Percentiles rank a stretch among this genome's conserved stretches.
Conservation (phyloP, 805 yeast genomes). For the Saccharomycopsis babjevae region DNA sequence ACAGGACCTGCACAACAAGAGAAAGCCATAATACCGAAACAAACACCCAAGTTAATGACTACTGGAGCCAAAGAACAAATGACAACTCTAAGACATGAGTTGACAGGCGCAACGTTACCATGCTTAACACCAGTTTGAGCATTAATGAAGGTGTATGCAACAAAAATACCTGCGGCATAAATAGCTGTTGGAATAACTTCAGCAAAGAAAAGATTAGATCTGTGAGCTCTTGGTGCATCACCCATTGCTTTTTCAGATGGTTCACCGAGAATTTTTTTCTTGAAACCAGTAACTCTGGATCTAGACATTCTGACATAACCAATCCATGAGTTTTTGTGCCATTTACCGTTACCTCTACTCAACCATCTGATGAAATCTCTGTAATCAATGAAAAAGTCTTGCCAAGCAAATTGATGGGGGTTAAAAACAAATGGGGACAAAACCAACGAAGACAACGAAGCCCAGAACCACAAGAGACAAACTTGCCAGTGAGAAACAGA, state of each 20-base stretch:
- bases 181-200: conserved; percentile 69
- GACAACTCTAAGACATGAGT: conserved; percentile 61
- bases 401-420: conserved; percentile 65
- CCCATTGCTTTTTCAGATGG: conserved; percentile 55
- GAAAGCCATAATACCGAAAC: conserved; percentile 64
- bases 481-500: conserved; percentile 76
- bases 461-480: conserved; percentile 65
- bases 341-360: conserved; percentile 62
- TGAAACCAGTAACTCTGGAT: conserved; percentile 87
- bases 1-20: conserved; percentile 98
- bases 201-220: conserved; percentile 66
- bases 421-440: conserved; percentile 67
- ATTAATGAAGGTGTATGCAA: conserved; percentile 73
- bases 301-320: conserved; percentile 65
- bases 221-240: conserved; percentile 65
- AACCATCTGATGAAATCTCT: conserved; percentile 62
- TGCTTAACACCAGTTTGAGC: conserved; percentile 72
- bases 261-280: conserved; percentile 59
- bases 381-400: conserved; percentile 64
- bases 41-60: conserved; percentile 78
- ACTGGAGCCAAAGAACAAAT: conserved; percentile 87
- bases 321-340: conserved; percentile 71
- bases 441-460: conserved; percentile 53
- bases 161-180: conserved; percentile 55
- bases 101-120: conserved; percentile 37